Conservation (phyloP, 2,329 filamentous ascomycete species). For the Botrytis elliptica region DNA sequence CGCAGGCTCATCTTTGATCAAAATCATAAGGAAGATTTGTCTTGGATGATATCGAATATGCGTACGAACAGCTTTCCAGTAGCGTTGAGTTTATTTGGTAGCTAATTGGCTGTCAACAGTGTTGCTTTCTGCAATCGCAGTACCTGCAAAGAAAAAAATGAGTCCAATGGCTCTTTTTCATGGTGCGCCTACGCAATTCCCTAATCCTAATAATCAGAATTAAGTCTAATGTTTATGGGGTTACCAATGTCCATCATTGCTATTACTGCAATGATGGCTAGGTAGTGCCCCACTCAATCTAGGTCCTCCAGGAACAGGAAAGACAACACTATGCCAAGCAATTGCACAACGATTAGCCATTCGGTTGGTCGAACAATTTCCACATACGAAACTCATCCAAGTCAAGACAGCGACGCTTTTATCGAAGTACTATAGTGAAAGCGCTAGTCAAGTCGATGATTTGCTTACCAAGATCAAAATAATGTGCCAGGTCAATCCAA, state of each 20-base stretch:
- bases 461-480: conserved; percentile 44
- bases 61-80: conserved; percentile 22
- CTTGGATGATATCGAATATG: conserved; percentile 37
- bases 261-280: conserved; percentile 1
- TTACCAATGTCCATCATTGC: neutral
- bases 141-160: conserved; percentile 80
- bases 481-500: conserved; percentile 31
- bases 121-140: conserved; percentile 25
- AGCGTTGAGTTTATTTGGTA: neutral
- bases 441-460: conserved; percentile 44
- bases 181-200: conserved; percentile 51
- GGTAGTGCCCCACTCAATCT: neutral
- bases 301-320: conserved; percentile 70
- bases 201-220: neutral
- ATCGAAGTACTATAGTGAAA: conserved; percentile 50
- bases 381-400: conserved; percentile 43
- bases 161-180: conserved; percentile 92
- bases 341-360: conserved; percentile 65
- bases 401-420: conserved; percentile 47
- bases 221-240: neutral
- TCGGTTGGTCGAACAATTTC: conserved; percentile 42
- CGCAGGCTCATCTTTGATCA: conserved; percentile 37
- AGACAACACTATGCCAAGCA: conserved; percentile 94
- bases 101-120: conserved; percentile 23
- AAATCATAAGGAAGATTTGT: conserved; percentile 34